A percentile compares a stretch with the other conserved stretches of the same genome.
Evolutionary conservation across 139 green algal genomes (phyloP).

Genomic region (Chlorella vulgaris): DNA sequence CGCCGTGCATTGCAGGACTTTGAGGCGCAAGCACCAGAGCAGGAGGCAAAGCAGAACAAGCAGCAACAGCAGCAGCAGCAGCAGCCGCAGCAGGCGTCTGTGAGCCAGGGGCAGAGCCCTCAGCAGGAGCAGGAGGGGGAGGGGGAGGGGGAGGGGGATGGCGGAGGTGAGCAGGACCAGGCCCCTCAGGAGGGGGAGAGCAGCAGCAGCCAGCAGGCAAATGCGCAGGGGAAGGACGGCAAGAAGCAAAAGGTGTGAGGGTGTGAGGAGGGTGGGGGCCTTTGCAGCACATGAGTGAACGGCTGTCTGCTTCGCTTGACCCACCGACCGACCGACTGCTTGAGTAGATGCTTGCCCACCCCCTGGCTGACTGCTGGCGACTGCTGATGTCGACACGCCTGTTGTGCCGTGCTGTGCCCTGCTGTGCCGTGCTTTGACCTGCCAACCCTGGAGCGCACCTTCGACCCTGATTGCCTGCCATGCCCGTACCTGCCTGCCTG

Average conservation of each 20-base stretch:
- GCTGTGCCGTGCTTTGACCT: too few species aligned
- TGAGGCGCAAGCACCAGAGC: conserved; percentile 74
- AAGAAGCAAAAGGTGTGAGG: conserved; percentile 28
- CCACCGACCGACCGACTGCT: too few species aligned
- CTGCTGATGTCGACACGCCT: too few species aligned
- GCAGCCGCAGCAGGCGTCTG: conserved; percentile 48
- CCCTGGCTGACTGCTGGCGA: too few species aligned
- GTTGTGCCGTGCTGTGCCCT: too few species aligned
- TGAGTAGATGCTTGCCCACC: too few species aligned
- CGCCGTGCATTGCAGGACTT: conserved; percentile 64
- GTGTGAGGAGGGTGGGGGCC: too few species aligned
- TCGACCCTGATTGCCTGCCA: too few species aligned
- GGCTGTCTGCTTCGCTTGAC: too few species aligned
- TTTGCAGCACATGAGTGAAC: too few species aligned
- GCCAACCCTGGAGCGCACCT: too few species aligned
- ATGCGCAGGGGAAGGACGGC: conserved; percentile 33
- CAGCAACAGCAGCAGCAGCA: conserved; percentile 40
- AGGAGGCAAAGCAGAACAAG: conserved; percentile 50
- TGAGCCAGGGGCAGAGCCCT: conserved; percentile 38
- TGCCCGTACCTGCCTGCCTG: too few species aligned
- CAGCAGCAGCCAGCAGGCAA: conserved; percentile 42
- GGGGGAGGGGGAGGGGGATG: conserved; percentile 4
- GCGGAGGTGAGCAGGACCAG: conserved; percentile 22
- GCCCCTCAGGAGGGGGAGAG: conserved; percentile 1
- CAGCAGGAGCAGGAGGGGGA: conserved; percentile 36